phyloP scores from a whole-genome alignment of 2,329 filamentous ascomycete species.

The Fusarium sp. region DNA sequence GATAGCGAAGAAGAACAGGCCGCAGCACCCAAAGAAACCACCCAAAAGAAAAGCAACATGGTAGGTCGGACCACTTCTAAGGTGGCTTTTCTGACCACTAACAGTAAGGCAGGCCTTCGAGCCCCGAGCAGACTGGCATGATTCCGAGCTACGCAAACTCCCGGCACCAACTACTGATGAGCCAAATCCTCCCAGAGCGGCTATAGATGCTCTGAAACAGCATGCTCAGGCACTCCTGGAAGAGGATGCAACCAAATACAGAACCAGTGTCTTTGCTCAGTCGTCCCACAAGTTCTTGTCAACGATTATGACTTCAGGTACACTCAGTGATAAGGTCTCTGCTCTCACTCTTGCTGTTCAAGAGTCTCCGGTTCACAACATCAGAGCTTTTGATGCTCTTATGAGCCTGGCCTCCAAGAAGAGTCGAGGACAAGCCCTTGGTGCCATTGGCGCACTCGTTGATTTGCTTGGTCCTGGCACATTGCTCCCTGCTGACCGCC shows the following conservation, averaged over 20 bases:
- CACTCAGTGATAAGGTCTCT: constrained; percentile 95
- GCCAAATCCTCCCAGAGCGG: constrained; percentile 56
- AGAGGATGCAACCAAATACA: constrained; percentile 81
- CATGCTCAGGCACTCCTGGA: constrained; percentile 82
- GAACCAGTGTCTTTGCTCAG: constrained; percentile 78
- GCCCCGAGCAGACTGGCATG: constrained; percentile 70
- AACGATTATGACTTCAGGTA: constrained; percentile 96
- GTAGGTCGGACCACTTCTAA: constrained; percentile 45
- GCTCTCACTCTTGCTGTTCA: constrained; percentile 94
- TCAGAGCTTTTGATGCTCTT: constrained; percentile 87
- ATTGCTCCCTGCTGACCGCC: constrained; percentile 84
- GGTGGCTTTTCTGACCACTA: constrained; percentile 49
- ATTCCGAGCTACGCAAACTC: constrained; percentile 57
- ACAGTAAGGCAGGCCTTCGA: constrained; percentile 64
- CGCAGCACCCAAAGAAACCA: constrained; percentile 50
- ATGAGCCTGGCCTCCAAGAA: constrained; percentile 89
- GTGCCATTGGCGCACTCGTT: constrained; percentile 92
- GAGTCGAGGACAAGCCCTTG: constrained; percentile 91
- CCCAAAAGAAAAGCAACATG: constrained; percentile 50
- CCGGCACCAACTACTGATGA: constrained; percentile 61
- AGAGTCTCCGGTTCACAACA: constrained; percentile 94
- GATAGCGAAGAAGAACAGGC: constrained; percentile 47
- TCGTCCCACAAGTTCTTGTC: constrained; percentile 97
- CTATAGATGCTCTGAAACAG: constrained; percentile 68
- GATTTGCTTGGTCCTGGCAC: constrained; percentile 93